A percentile compares a stretch with the other conserved stretches of the same genome.
Evolutionary conservation across 169 alveolate genomes (phyloP).

Genomic region (Eimeria praecox): DNA sequence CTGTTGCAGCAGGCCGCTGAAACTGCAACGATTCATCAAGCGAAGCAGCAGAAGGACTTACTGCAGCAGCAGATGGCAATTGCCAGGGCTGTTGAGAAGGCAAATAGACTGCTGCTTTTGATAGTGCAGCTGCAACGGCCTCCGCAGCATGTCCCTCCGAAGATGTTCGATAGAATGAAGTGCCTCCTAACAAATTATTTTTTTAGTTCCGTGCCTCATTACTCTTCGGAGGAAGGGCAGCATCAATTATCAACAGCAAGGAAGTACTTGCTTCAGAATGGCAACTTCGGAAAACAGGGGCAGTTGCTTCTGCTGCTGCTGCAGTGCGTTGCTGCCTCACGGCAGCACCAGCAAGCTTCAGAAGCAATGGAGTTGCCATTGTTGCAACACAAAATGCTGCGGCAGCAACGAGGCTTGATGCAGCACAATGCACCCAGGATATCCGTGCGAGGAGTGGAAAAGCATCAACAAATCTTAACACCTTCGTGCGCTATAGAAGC

Average conservation of each 20-base stretch:
- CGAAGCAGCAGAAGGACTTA: background rate
- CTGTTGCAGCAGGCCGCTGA: constrained; percentile 46
- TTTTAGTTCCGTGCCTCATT: background rate
- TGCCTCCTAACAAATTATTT: background rate
- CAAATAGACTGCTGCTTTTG: constrained; percentile 45
- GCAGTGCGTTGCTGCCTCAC: constrained; percentile 35
- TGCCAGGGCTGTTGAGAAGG: constrained; percentile 58
- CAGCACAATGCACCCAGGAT: background rate
- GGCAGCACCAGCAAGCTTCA: constrained; percentile 43
- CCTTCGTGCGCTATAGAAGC: constrained; percentile 23
- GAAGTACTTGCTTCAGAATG: background rate
- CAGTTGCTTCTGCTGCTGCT: constrained; percentile 57
- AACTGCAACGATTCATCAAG: constrained; percentile 14
- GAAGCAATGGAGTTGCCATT: background rate
- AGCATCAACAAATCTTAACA: constrained; percentile 4
- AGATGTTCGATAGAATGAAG: constrained; percentile 24
- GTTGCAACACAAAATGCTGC: constrained; percentile 29
- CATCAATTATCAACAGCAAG: background rate
- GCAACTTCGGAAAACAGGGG: background rate
- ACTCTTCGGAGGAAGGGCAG: background rate
- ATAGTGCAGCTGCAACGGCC: constrained; percentile 56
- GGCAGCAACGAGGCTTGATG: constrained; percentile 28
- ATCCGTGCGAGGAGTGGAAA: constrained; percentile 12
- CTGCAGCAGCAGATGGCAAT: constrained; percentile 43
- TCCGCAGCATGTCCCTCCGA: background rate